These are phyloP conservation scores for Alisma plantagoaquatica DNA, from an alignment of 106 monocot species.

Conservation along the genomic window DNA sequence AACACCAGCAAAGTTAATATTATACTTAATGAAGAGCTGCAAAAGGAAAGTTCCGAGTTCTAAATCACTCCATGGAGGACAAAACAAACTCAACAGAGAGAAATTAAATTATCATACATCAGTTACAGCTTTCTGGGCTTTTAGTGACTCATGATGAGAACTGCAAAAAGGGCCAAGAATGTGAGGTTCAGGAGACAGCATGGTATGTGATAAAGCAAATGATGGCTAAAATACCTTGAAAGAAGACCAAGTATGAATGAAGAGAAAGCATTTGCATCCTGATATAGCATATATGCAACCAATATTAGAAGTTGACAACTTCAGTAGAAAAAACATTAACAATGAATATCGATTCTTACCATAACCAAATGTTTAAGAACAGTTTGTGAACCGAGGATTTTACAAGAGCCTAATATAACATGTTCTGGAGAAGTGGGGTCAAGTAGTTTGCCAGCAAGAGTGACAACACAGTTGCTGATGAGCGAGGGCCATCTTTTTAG, in stretches of 20 bases:
- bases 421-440: conserved; percentile 75
- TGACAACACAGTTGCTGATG: conserved; percentile 53
- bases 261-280: conserved; percentile 71
- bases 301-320: too few species aligned
- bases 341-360: conserved; percentile 32
- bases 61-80: background rate
- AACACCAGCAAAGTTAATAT: conserved; percentile 85
- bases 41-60: background rate
- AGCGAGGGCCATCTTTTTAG: conserved; percentile 85
- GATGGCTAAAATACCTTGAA: conserved; percentile 49
- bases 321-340: too few species aligned
- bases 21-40: conserved; percentile 93
- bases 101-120: conserved; percentile 38
- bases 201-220: too few species aligned
- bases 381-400: conserved; percentile 56
- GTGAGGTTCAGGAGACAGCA: conserved; percentile 1
- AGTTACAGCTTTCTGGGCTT: conserved; percentile 91
- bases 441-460: conserved; percentile 38
- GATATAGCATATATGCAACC: conserved; percentile 4
- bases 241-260: conserved; percentile 79
- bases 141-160: conserved; percentile 94
- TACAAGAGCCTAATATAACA: conserved; percentile 75
- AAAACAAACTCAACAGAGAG: background rate
- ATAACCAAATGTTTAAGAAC: conserved; percentile 69
- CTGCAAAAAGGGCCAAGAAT: background rate